Conservation (phyloP, 305 asterid species). For the Solanum chacoense region DNA sequence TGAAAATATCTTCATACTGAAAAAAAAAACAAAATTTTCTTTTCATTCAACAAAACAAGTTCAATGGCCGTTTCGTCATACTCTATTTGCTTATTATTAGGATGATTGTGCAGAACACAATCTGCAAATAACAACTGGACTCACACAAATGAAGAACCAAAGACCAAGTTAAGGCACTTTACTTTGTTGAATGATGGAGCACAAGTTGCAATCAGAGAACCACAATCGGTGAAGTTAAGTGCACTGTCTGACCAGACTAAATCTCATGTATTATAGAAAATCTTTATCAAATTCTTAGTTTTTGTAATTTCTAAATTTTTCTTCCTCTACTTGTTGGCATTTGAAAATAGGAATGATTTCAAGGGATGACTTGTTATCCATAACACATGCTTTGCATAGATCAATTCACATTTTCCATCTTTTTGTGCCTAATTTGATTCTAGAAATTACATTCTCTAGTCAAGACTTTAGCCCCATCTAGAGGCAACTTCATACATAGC, state of each 20-base stretch:
- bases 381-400: not conserved
- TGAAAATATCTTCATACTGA: not conserved
- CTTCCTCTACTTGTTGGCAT: not conserved
- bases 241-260: conserved; percentile 15
- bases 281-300: not conserved
- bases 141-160: not conserved
- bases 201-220: conserved; percentile 9
- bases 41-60: not conserved
- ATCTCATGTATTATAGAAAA: not conserved
- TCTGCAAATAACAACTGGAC: not conserved
- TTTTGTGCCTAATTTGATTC: too few relatives aligned
- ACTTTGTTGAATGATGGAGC: conserved; percentile 12
- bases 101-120: not conserved
- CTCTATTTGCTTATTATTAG: not conserved
- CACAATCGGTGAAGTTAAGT: conserved; percentile 20
- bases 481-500: too few relatives aligned
- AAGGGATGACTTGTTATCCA: not conserved
- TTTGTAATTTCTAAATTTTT: not conserved
- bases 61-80: not conserved
- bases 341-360: not conserved
- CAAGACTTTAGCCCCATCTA: not conserved
- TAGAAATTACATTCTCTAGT: too few relatives aligned
- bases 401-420: too few relatives aligned
- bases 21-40: not conserved
- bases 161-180: not conserved